Base-by-base conservation (phyloP, 805 yeast genomes). In the Suhomyces canberraensis region DNA sequence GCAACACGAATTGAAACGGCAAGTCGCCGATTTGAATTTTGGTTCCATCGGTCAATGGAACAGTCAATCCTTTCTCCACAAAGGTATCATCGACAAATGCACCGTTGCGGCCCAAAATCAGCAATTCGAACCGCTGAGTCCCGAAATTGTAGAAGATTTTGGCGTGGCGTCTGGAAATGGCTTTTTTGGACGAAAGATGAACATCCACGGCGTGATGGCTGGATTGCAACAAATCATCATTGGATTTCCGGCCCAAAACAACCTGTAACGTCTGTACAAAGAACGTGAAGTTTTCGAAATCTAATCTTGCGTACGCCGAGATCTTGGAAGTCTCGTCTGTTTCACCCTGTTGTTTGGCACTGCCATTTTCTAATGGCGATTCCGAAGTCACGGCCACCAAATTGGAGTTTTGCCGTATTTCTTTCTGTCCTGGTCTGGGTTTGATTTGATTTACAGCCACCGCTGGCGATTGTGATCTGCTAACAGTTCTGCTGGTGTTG, bases 231-330 rank as follows among this genome's bases (percentile, higher is more conserved):
- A 56, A 46, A 28, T 65, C 70, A 35, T 65, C 69, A 44, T 54
- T 53, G 8, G 90, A 84, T 40, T 86, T 75, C 49, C 98, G 73
- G n/a, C 98, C 98, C 29, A 93, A 68, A 7, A 91, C 76, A 1
- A 91, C 96, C 60, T 93, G 97, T 54, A 93, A 71, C 1, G 98
- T 93, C 63, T 93, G 98, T 8, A 93, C 96, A 51, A 91, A 93
- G 56, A 93, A 93, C 3, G 96, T 90, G 58, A 84, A 91, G 45
- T 86, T 79, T 41, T 86, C 96, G 58, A 93, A 93, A 57, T 93
- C 98, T 26, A 93, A 65, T 48, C 89, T 68, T 1, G 93, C 93
- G 57, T 77, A 77, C 3, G 81, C 81, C 17, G 77, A 75, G 21
- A 76, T 75, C 37, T 65, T 57, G 31, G 60, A 54, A 1, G 41